Conservation (phyloP, 75 land plant species). For the Adiantum capillusveneris region DNA sequence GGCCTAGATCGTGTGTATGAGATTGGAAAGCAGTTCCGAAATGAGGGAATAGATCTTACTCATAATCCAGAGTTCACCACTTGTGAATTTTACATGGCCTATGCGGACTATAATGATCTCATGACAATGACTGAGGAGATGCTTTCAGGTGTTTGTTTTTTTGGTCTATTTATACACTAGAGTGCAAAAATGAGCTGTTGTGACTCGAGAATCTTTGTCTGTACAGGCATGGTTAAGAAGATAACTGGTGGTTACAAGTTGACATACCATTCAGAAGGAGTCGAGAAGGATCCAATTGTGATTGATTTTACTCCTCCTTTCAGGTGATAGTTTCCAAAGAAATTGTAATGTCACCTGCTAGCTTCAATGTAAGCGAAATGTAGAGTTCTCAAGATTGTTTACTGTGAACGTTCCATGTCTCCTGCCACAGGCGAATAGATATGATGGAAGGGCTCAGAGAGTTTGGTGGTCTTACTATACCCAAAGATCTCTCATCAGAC, state of each 20-base stretch:
- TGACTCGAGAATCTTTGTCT: background rate
- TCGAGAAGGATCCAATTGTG: constrained; percentile 73
- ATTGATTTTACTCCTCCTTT: constrained; percentile 97
- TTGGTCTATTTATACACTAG: no score
- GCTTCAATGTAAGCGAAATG: background rate
- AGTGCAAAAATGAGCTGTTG: no score
- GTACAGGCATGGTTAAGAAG: constrained; percentile 89
- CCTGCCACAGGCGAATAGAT: constrained; percentile 64
- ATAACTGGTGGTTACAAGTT: constrained; percentile 93
- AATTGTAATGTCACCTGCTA: background rate
- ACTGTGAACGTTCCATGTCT: no score
- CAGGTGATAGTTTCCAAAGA: constrained; percentile 36
- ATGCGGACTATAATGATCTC: constrained; percentile 85
- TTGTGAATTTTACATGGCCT: constrained; percentile 95
- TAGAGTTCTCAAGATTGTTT: no score
- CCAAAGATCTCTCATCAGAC: constrained; percentile 60
- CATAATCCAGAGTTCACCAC: constrained; percentile 98
- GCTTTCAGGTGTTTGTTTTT: constrained; percentile 54
- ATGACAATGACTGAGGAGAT: constrained; percentile 83
- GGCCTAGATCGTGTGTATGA: constrained; percentile 91
- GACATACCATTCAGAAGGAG: constrained; percentile 74
- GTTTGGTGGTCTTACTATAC: constrained; percentile 56
- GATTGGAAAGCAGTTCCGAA: constrained; percentile 90
- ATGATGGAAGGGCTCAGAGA: constrained; percentile 80
- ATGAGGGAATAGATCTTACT: constrained; percentile 95